Conservation (phyloP, 495 filamentous ascomycete species). For the Amniculicola lignicola region DNA sequence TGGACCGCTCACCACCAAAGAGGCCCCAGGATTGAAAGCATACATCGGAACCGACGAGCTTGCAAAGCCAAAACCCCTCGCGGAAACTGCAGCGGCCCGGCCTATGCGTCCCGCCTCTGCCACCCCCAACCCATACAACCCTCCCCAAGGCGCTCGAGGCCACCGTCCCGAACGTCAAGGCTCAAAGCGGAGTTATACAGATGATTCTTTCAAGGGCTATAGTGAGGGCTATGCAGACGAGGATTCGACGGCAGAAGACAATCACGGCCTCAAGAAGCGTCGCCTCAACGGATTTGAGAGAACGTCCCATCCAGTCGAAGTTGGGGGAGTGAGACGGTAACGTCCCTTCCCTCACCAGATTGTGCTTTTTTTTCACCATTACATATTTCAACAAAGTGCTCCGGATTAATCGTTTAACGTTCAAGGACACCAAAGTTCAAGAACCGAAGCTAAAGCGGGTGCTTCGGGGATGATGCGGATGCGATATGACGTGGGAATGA, state of each 20-base stretch:
- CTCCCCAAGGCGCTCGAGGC: constrained; percentile 14
- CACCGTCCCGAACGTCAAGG: constrained; percentile 55
- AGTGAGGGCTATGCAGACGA: constrained; percentile 62
- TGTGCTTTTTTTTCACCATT: no score
- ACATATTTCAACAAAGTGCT: no score
- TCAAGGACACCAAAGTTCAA: no score
- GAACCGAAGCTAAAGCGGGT: no score
- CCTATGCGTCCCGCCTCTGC: neutral
- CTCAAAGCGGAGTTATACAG: constrained; percentile 67
- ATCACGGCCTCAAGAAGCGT: constrained; percentile 41
- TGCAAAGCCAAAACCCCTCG: constrained; percentile 46
- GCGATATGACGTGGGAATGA: no score
- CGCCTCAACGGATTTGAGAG: constrained; percentile 21
- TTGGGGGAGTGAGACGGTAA: constrained; percentile 22
- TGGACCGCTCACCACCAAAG: constrained; percentile 47
- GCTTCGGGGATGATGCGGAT: no score
- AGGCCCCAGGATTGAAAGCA: constrained; percentile 3
- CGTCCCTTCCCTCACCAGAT: no score
- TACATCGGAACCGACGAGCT: constrained; percentile 26
- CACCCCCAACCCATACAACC: constrained; percentile 14
- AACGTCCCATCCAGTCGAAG: constrained; percentile 20
- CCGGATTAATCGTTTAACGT: no score
- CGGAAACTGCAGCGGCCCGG: constrained; percentile 41
- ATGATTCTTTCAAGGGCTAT: constrained; percentile 66
- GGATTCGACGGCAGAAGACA: constrained; percentile 41